Base-by-base conservation (phyloP, 352 stramenopile species). In the Globisporangium okanoganense region DNA sequence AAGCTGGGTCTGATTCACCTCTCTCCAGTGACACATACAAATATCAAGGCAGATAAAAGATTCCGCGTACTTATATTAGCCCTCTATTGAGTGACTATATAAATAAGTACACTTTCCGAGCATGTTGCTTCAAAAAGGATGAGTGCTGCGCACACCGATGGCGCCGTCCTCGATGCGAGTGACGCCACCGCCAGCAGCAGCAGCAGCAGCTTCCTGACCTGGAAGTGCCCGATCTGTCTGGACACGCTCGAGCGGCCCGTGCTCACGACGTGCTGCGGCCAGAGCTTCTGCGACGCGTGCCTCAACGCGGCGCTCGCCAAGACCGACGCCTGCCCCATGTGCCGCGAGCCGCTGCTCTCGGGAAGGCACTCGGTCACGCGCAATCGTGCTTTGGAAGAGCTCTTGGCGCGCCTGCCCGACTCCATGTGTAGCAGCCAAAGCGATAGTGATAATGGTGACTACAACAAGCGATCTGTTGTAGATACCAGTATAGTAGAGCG, bases 281-380 rank as follows among this genome's bases (percentile, higher is more conserved):
- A 86, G 56, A 88, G 78, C 70, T 88, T 88, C 74, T 88, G 78
- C 36, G 63, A 70, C 27, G 60, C 41, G 43, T 88, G 78, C 64
- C 68, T 88, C n/a, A 69, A 84, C 20, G 70, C 61, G 2, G 70
- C 72, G 31, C 74, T 88, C 8, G 47, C 52, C 0, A 71, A 68
- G 33, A 58, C 58, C 5, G 76, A 88, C 47, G 74, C 76, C 22
- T 88, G 78, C 33, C 78, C 78, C 48, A 77, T 85, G 73, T 88
- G 78, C 44, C 73, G 78, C 57, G 71, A 69, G 41, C 74, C 76
- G 58, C 64, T 88, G 67, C 74, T 88, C 48, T 65, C 56, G 0
- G 72, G 76, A 0, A 47, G 49, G 22, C 72, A 81, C 65, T 64
- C 76, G n/a, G 75, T 76, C 53, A 78, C 74, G 18, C 70, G 69